Base-by-base conservation (phyloP, 441 rosid genomes). In the Gossypium laxum region DNA sequence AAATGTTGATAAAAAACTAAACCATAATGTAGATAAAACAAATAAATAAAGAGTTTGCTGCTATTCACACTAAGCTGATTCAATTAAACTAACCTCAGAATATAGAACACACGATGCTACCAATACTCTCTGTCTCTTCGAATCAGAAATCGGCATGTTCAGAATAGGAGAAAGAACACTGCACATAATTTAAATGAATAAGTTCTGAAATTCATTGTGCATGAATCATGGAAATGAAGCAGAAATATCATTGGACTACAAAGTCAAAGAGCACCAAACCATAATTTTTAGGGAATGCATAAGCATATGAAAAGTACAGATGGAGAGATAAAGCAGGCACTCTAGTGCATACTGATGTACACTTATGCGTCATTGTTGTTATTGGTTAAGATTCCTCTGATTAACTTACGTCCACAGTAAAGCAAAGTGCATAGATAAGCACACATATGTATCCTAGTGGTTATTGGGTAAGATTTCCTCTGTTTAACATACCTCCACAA, bases 81-180 rank as follows among this genome's bases (percentile, higher is more conserved):
- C 78, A 73, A 26, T 63, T 41, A 75, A 82, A 86, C 97, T 77
- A 81, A 96, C 99, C 99, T 96, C 99, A 48, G 98, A 91, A 82
- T 85, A 93, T n/a, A 96, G 92, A 83, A 96, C 92, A 79, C 99
- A 96, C 60, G 96, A 88, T 43, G 98, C 96, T 74, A 93, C 99
- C 86, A 96, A 80, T 75, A 96, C 99, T 83, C 98, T 83, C 77
- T 92, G 99, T 80, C 98, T 84, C 86, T 91, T 96, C 72, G 99
- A 96, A 78, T 96, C 98, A 19, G 98, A 87, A 80, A 91, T 85
- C 57, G 98, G 96, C 97, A 96, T 93, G 85, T 96, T 96, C 69
- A 96, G 80, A 80, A 93, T 83, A 64, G 99, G 98, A 75, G 99
- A 96, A 77, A 96, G 96, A 63, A 96, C 98, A 77, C 99, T 96